Evolutionary conservation across 75 land plant species (phyloP).

Genomic region (Adiantum capillusveneris): DNA sequence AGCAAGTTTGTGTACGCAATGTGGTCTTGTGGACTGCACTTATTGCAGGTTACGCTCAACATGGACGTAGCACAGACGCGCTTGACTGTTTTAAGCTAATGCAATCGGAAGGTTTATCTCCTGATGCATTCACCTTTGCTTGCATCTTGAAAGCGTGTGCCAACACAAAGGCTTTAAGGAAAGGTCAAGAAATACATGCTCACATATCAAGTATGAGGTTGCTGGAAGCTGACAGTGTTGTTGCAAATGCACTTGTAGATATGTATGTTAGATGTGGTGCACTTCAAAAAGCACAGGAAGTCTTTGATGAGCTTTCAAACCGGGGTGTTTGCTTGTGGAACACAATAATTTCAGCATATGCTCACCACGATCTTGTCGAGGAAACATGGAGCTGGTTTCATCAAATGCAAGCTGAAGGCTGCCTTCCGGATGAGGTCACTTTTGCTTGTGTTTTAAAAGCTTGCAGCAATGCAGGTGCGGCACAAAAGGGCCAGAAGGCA

Average conservation of each 20-base stretch:
- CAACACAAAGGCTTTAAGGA: neutral
- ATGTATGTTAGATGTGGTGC: slow-evolving; percentile 20
- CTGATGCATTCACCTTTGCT: slow-evolving; percentile 29
- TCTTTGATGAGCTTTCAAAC: slow-evolving; percentile 9
- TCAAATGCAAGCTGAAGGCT: slow-evolving; percentile 11
- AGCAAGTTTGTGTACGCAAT: slow-evolving; percentile 34
- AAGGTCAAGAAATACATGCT: slow-evolving; percentile 22
- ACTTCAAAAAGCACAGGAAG: slow-evolving; percentile 6
- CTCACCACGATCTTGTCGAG: slow-evolving; percentile 9
- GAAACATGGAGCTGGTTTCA: slow-evolving; percentile 9
- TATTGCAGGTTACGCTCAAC: slow-evolving; percentile 33
- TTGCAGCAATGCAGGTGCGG: neutral
- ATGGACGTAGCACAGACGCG: slow-evolving; percentile 13
- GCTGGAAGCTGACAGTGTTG: slow-evolving; percentile 2
- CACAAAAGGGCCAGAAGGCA: neutral
- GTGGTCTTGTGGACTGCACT: slow-evolving; percentile 55
- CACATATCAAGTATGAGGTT: neutral
- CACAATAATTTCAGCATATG: slow-evolving; percentile 13
- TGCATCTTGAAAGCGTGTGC: slow-evolving; percentile 27
- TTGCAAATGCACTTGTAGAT: slow-evolving; percentile 21
- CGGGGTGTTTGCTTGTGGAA: slow-evolving; percentile 29
- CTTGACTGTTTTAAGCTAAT: slow-evolving; percentile 31
- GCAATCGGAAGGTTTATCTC: slow-evolving; percentile 31
- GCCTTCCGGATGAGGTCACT: slow-evolving; percentile 16
- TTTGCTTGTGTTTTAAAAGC: slow-evolving; percentile 18